phyloP scores from a whole-genome alignment of 352 stramenopile species.

The Lagenidium sp. region DNA sequence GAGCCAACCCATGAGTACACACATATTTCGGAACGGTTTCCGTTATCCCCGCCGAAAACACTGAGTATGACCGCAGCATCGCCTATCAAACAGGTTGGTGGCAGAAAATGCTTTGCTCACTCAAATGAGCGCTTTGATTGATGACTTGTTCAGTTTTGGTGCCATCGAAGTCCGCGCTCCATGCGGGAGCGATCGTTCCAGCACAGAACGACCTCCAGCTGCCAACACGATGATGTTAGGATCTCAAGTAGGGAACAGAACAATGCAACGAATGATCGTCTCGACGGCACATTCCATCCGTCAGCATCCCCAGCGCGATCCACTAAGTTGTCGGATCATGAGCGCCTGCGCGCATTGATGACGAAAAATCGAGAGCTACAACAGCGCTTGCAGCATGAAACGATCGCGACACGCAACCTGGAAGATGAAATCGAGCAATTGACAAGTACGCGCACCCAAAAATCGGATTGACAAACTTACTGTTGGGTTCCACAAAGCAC shows the following conservation, averaged over 20 bases:
- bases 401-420: constrained; percentile 52
- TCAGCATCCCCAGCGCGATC: not conserved
- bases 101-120: not conserved
- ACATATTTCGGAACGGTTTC: constrained; percentile 12
- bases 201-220: too few species aligned
- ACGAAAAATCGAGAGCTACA: constrained; percentile 71
- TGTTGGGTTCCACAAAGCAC: too few species aligned
- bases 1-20: constrained; percentile 17
- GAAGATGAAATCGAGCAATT: constrained; percentile 74
- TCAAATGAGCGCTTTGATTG: too few species aligned
- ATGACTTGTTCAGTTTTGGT: not conserved
- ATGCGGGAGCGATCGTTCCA: too few species aligned
- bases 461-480: too few species aligned
- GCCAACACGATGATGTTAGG: too few species aligned
- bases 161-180: not conserved
- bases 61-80: constrained; percentile 29
- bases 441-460: too few species aligned
- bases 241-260: too few species aligned
- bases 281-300: too few species aligned
- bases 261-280: too few species aligned
- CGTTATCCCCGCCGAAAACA: constrained; percentile 22
- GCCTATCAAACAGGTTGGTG: constrained; percentile 20
- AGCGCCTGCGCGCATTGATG: constrained; percentile 63
- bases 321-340: constrained; percentile 33
- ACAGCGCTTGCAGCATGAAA: constrained; percentile 63